These are phyloP conservation scores for Cyberlindnera saturnus DNA, from an alignment of 805 yeast species.

Conservation along the genomic window DNA sequence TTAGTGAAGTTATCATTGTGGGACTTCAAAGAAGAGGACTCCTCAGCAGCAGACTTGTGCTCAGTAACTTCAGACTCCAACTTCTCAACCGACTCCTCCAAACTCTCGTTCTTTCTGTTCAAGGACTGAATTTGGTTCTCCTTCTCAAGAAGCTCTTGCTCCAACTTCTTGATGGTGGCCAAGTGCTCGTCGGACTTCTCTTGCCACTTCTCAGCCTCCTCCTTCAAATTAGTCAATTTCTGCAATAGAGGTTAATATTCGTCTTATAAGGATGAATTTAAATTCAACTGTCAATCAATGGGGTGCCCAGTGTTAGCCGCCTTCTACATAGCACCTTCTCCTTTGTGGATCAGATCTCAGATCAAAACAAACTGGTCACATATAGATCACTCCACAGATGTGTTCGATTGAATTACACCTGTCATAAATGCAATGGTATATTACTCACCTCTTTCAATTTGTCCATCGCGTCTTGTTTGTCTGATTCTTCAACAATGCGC, in stretches of 20 bases:
- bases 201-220: constrained; percentile 96
- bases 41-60: constrained; percentile 83
- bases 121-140: constrained; percentile 93
- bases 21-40: constrained; percentile 80
- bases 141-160: constrained; percentile 86
- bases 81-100: constrained; percentile 76
- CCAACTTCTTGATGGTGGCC: constrained; percentile 78
- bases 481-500: not conserved
- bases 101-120: constrained; percentile 83
- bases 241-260: constrained; percentile 18
- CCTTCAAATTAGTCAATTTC: constrained; percentile 85
- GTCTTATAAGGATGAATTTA: not conserved
- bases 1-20: constrained; percentile 87
- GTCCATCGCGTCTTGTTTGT: constrained; percentile 13
- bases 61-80: constrained; percentile 67
- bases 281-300: not conserved
- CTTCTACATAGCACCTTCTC: not conserved
- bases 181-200: constrained; percentile 88
- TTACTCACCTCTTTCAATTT: constrained; percentile 22
- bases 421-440: not conserved
- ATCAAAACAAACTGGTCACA: not conserved
- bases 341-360: not conserved
- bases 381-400: too few species aligned
- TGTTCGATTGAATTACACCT: too few species aligned
- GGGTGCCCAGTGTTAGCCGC: not conserved